Conservation (phyloP, 2,329 filamentous ascomycete species). For the Fragosphaeria purpurea region DNA sequence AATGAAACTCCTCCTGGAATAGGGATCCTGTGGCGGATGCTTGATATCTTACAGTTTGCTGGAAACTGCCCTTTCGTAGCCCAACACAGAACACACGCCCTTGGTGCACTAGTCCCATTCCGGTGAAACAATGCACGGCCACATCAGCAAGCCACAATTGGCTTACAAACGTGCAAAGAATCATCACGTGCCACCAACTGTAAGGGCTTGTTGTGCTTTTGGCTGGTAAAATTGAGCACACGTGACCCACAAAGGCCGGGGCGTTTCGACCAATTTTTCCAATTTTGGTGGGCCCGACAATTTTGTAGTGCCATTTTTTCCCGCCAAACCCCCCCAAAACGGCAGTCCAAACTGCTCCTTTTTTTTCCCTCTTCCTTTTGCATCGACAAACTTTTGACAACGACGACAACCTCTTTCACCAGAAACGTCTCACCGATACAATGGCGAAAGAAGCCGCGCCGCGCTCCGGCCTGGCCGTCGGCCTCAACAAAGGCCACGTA, state of each 20-base stretch:
- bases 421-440: slow-evolving; percentile 9
- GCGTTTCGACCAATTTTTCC: not conserved
- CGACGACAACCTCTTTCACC: not conserved
- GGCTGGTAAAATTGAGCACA: not conserved
- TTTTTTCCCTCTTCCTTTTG: slow-evolving; percentile 7
- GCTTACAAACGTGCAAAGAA: no score
- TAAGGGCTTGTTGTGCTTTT: not conserved
- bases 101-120: no score
- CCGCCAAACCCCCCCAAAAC: not conserved
- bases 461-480: slow-evolving; percentile 49
- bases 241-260: not conserved
- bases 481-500: slow-evolving; percentile 42
- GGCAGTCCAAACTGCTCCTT: not conserved
- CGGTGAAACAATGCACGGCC: no score
- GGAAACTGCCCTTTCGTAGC: no score
- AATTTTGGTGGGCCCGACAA: not conserved
- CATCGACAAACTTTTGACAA: slow-evolving; percentile 15
- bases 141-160: no score
- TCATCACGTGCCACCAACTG: not conserved
- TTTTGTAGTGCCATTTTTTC: not conserved
- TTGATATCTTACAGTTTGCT: no score
- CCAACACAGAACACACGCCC: no score
- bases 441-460: slow-evolving; percentile 53
- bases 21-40: no score
- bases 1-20: no score